Evolutionary conservation across 2,329 filamentous ascomycete species (phyloP), one percentile per base, ranked within the genome.

Genomic region (Macrophomina pseudophaseolina): DNA sequence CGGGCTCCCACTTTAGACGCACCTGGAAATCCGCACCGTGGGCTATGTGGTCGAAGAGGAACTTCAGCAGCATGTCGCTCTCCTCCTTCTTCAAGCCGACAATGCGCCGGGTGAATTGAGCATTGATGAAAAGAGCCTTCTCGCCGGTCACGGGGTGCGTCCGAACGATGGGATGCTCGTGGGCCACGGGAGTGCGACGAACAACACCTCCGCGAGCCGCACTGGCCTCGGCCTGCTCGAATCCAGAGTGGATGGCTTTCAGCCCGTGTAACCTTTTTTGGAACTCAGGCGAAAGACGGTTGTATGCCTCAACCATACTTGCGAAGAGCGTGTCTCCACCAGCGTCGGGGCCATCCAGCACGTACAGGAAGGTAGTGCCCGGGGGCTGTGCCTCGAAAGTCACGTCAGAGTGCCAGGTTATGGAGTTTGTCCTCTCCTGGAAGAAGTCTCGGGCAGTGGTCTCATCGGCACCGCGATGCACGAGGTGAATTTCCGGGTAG

Each of bases 401-500:
- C 1, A 97, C 90, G 71, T 97, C 93, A 0, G 89, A 91, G 80
- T 97, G 93, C 93, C 93, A 97, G 7, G 92, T 92, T 1, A 96
- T 88, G 0, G 90, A 91, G 79, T 90, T 94, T 3, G 91, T 94
- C 28, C 91, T 86, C 54, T 87, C 86, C 65, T 85, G 80, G 70
- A 93, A 89, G 78, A 90, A 91, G 58, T 86, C 82, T 23, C 85
- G 80, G 23, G 83, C 85, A 2, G 83, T 85, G 6, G 84, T 87
- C 71, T 91, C 89, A 67, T 87, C 81, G 58, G 87, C 89, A 23
- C 87, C 88, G 46, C 91, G 87, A 78, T 94, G 91, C 1, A 94
- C 91, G 1, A 95, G 86, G 74, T 94, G 91, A 16, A 95, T 80
- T 76, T 93, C 88, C 0, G 91, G 91, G 75, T 88, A 86, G 3